Evolutionary conservation across 2,329 filamentous ascomycete species (phyloP).

Genomic region (Ophiostoma pallidulum): DNA sequence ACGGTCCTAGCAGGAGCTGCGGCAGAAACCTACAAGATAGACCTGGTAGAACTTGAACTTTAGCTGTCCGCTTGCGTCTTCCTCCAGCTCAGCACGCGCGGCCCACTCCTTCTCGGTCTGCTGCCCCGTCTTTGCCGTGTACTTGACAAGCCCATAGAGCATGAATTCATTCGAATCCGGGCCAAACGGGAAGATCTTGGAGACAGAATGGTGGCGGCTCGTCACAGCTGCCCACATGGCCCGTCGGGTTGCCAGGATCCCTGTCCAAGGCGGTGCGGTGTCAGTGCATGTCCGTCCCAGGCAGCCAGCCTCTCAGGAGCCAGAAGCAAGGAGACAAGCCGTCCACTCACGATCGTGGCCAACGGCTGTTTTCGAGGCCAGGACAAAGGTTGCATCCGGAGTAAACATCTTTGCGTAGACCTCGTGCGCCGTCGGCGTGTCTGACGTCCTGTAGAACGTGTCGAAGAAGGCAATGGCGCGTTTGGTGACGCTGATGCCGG

Average conservation of each 20-base stretch:
- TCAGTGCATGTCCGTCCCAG: no score
- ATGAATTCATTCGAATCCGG: slow-evolving; percentile 22
- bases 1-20: neutral
- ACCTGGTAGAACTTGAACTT: slow-evolving; percentile 46
- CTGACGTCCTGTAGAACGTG: slow-evolving; percentile 24
- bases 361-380: slow-evolving; percentile 21
- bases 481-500: slow-evolving; percentile 15
- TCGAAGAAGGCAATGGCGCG: slow-evolving; percentile 22
- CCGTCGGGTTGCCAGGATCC: slow-evolving; percentile 22
- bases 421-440: slow-evolving; percentile 23
- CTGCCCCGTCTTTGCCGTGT: slow-evolving; percentile 21
- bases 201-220: slow-evolving; percentile 22
- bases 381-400: slow-evolving; percentile 23
- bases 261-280: no score
- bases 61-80: slow-evolving; percentile 38
- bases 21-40: slow-evolving; percentile 36
- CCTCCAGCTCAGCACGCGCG: slow-evolving; percentile 41
- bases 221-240: slow-evolving; percentile 25
- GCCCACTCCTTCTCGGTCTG: slow-evolving; percentile 40
- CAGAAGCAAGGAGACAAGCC: neutral
- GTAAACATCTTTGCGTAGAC: slow-evolving; percentile 23
- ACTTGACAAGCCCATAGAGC: slow-evolving; percentile 24
- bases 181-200: slow-evolving; percentile 25
- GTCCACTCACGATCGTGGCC: slow-evolving; percentile 20
- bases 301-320: no score